Percentiles rank a stretch among this genome's conserved stretches.
Evolutionary conservation across 257 asterid genomes (phyloP).

Genomic region (Nicotiana attenuata): DNA sequence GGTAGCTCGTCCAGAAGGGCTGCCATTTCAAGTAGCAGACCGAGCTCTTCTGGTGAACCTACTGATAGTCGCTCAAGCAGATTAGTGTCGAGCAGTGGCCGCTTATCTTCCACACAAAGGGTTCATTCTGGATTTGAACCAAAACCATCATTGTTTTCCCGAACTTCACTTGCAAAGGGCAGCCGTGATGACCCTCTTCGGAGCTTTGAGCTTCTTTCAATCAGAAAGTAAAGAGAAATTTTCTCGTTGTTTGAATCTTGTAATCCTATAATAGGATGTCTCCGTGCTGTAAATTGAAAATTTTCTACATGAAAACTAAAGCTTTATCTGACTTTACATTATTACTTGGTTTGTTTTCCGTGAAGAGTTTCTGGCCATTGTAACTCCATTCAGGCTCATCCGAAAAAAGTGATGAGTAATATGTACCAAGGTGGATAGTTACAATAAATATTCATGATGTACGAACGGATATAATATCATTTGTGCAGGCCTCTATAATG

Average conservation of each 20-base stretch:
- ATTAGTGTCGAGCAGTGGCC: slow-evolving; percentile 39
- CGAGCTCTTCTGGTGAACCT: slow-evolving; percentile 54
- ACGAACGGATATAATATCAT: neutral
- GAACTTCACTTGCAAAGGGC: slow-evolving; percentile 45
- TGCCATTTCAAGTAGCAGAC: slow-evolving; percentile 42
- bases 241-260: slow-evolving; percentile 32
- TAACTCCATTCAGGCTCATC: slow-evolving; percentile 33
- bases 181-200: slow-evolving; percentile 81
- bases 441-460: slow-evolving; percentile 8
- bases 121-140: slow-evolving; percentile 10
- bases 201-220: slow-evolving; percentile 83
- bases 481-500: neutral
- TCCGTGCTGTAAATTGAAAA: neutral
- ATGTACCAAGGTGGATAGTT: slow-evolving; percentile 21
- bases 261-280: neutral
- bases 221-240: slow-evolving; percentile 32
- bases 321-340: neutral
- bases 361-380: slow-evolving; percentile 16
- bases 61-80: slow-evolving; percentile 33
- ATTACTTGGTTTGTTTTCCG: neutral
- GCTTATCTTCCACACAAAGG: slow-evolving; percentile 28
- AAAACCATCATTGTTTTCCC: slow-evolving; percentile 28
- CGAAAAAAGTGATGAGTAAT: slow-evolving; percentile 24
- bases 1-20: slow-evolving; percentile 72
- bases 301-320: neutral